Conservation (phyloP, 2,329 filamentous ascomycete genomes). For the Fusarium haematococcum region DNA sequence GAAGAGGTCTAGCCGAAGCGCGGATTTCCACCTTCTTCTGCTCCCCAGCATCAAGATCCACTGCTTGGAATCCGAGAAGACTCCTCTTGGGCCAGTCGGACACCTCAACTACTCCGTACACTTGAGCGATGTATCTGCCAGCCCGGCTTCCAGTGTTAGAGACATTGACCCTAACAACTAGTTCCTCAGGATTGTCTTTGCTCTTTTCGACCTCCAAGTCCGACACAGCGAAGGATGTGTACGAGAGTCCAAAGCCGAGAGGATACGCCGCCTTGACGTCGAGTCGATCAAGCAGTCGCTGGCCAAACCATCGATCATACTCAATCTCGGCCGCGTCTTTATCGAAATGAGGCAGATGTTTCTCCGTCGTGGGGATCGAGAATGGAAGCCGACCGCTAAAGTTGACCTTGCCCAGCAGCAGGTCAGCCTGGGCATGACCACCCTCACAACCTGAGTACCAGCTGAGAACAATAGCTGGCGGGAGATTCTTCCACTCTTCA, state of each 20-base stretch:
- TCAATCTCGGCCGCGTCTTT: constrained; percentile 18
- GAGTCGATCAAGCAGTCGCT: constrained; percentile 29
- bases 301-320: constrained; percentile 36
- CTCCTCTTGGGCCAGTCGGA: constrained; percentile 10
- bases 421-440: constrained; percentile 29
- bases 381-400: constrained; percentile 29
- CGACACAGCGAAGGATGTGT: constrained; percentile 18
- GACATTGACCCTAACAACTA: not conserved
- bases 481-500: constrained; percentile 29
- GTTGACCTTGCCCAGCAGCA: constrained; percentile 23
- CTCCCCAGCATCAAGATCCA: constrained; percentile 8
- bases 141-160: constrained; percentile 13
- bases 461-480: constrained; percentile 21
- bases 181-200: not conserved
- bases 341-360: constrained; percentile 29
- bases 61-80: constrained; percentile 21
- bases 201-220: not conserved
- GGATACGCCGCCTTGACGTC: constrained; percentile 26
- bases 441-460: constrained; percentile 38
- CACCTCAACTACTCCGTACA: constrained; percentile 22
- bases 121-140: constrained; percentile 29
- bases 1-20: constrained; percentile 11
- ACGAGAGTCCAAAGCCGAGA: constrained; percentile 38
- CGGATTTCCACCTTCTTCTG: not conserved
- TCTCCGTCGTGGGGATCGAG: constrained; percentile 27